phyloP scores from a whole-genome alignment of 768 basidiomycete species.

The Albatrellus ellisii region DNA sequence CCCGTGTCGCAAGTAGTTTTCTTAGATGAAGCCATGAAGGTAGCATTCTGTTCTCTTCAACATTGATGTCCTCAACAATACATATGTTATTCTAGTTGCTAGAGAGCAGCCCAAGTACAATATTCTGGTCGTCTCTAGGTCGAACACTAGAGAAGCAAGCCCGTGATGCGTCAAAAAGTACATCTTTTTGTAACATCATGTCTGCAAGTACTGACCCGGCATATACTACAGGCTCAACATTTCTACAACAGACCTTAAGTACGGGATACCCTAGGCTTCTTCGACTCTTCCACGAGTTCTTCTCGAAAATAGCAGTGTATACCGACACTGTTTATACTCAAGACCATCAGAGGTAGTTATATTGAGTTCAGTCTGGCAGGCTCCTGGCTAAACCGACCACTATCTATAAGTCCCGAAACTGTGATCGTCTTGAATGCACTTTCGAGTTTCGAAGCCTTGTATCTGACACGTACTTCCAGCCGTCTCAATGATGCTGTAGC shows the following conservation, averaged over 20 bases:
- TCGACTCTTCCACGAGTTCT: conserved; percentile 93
- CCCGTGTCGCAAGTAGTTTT: conserved; percentile 63
- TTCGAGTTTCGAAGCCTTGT: conserved; percentile 75
- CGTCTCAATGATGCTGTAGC: conserved; percentile 76
- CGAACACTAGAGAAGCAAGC: conserved; percentile 72
- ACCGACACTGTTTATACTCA: conserved; percentile 89
- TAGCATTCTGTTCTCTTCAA: conserved; percentile 21
- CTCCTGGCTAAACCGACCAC: background rate
- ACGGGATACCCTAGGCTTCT: conserved; percentile 79
- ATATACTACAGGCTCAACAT: conserved; percentile 55
- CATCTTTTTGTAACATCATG: conserved; percentile 4
- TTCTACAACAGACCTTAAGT: conserved; percentile 82
- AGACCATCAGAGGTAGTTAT: conserved; percentile 62
- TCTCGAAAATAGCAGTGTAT: conserved; percentile 87
- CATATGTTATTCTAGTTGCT: conserved; percentile 35
- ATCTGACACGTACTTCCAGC: conserved; percentile 72
- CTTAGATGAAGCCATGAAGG: conserved; percentile 91
- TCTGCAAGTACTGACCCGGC: background rate
- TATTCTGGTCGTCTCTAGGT: conserved; percentile 81
- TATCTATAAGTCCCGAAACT: conserved; percentile 69
- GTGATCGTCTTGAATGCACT: conserved; percentile 77
- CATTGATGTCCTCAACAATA: background rate
- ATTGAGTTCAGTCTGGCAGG: background rate
- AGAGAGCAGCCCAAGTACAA: conserved; percentile 83
- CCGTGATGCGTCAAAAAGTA: conserved; percentile 72